phyloP scores from a whole-genome alignment of 2,329 filamentous ascomycete species.

The Cercospora citrullina region DNA sequence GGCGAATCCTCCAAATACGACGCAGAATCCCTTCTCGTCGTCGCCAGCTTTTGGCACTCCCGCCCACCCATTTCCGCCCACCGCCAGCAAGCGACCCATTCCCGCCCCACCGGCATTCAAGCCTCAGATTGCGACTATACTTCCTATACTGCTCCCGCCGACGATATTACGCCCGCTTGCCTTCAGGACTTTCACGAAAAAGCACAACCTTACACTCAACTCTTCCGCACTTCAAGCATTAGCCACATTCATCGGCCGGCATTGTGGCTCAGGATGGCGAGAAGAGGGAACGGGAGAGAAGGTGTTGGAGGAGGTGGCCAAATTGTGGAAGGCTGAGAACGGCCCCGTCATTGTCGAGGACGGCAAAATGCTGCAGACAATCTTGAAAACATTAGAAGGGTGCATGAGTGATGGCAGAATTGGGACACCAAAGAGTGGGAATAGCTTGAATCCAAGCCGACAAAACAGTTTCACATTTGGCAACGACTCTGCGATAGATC shows the following conservation, averaged over 20 bases:
- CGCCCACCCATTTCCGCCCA: slow-evolving; percentile 64
- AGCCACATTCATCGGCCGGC: slow-evolving; percentile 84
- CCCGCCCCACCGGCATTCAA: slow-evolving; percentile 54
- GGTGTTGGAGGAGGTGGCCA: slow-evolving; percentile 87
- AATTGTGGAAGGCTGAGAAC: slow-evolving; percentile 85
- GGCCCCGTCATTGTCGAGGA: slow-evolving; percentile 92
- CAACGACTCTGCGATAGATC: slow-evolving; percentile 35
- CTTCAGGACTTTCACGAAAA: slow-evolving; percentile 95
- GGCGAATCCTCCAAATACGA: slow-evolving; percentile 17
- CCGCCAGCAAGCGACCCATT: slow-evolving; percentile 39
- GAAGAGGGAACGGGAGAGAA: slow-evolving; percentile 92
- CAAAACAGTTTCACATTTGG: slow-evolving; percentile 67
- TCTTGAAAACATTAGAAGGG: slow-evolving; percentile 79
- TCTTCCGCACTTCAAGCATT: slow-evolving; percentile 82
- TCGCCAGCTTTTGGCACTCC: slow-evolving; percentile 90
- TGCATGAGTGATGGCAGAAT: slow-evolving; percentile 86
- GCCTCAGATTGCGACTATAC: slow-evolving; percentile 63
- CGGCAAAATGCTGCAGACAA: slow-evolving; percentile 67
- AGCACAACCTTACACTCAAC: slow-evolving; percentile 89
- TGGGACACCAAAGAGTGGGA: slow-evolving; percentile 51
- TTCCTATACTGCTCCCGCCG: slow-evolving; percentile 86
- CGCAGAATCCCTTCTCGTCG: slow-evolving; percentile 62
- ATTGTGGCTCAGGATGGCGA: slow-evolving; percentile 94
- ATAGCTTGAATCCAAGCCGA: slow-evolving; percentile 50
- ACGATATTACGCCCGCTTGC: slow-evolving; percentile 84